phyloP scores from a whole-genome alignment of 2,329 filamentous ascomycete genomes.

The Beauveria scarabaeidicola region DNA sequence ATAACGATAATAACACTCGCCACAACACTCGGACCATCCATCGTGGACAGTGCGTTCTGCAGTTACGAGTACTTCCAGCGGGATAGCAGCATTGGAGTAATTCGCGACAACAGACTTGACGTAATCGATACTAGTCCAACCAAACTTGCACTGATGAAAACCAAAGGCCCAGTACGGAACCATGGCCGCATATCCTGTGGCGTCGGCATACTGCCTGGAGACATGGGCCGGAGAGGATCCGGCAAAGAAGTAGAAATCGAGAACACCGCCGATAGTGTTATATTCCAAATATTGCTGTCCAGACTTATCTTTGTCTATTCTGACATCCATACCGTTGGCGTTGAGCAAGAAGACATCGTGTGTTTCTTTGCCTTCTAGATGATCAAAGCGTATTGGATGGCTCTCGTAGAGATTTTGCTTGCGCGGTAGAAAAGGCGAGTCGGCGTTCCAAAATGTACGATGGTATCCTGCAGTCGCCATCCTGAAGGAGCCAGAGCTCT shows the following conservation, averaged over 20 bases:
- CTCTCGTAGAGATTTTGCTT: slow-evolving; percentile 63
- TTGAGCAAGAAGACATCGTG: slow-evolving; percentile 64
- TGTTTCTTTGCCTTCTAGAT: slow-evolving; percentile 45
- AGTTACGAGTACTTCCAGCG: slow-evolving; percentile 49
- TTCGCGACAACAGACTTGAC: slow-evolving; percentile 61
- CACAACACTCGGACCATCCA: slow-evolving; percentile 1
- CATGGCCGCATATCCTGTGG: slow-evolving; percentile 50
- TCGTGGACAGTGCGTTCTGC: neutral
- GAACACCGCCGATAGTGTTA: slow-evolving; percentile 65
- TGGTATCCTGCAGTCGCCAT: slow-evolving; percentile 49
- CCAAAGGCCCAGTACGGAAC: slow-evolving; percentile 58
- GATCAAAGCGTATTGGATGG: slow-evolving; percentile 69
- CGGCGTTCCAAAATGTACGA: slow-evolving; percentile 59
- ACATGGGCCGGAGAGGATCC: slow-evolving; percentile 51
- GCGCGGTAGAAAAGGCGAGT: slow-evolving; percentile 51
- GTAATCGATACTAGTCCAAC: slow-evolving; percentile 55
- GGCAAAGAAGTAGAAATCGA: slow-evolving; percentile 63
- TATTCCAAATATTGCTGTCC: slow-evolving; percentile 70
- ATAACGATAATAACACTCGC: neutral
- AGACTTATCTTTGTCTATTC: slow-evolving; percentile 53
- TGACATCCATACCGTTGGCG: slow-evolving; percentile 70
- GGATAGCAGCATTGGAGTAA: slow-evolving; percentile 56
- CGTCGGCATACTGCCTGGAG: slow-evolving; percentile 48
- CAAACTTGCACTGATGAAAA: slow-evolving; percentile 54
- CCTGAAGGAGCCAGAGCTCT: slow-evolving; percentile 64